Base-by-base conservation (phyloP, 2,329 filamentous ascomycete species). In the Phaeosphaeria sp. region DNA sequence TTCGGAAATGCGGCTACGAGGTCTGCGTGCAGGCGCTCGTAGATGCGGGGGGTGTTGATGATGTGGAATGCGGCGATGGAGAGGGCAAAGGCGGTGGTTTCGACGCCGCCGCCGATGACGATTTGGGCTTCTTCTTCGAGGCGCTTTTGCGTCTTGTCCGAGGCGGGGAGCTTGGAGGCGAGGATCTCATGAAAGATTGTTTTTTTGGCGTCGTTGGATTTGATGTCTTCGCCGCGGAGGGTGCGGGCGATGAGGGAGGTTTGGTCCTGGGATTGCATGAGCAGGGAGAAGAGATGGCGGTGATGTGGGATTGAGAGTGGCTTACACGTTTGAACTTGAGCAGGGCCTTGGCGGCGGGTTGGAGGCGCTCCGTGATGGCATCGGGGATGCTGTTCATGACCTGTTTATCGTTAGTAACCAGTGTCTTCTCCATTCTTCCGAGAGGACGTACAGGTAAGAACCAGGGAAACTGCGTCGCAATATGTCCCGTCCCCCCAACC, bases 61-160 rank as follows among this genome's bases (percentile, higher is more conserved):
- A 76, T 73, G 59, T 76, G 68, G 56, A 71, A 77, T 11, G 61
- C 42, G 3, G 73, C 74, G 17, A 72, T 70, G 25, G 52, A 58
- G 6, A 77, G 62, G 1, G 71, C 55, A 27, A 73, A 75, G 11
- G 74, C 73, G 5, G 76, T 79, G 2, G 77, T 79, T 54, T 77
- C 75, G 6, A 78, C 76, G 51, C 76, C 77, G 49, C 76, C 77
- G 22, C 74, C 77, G 15, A 79, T 61, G 30, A 79, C 66, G 25
- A 76, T 77, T 25, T 76, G 68, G 7, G 72, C 76, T 66, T 79
- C 77, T 45, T 78, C 76, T 17, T 69, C 70, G 18, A 79, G 74
- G 1, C 77, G 74, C 11, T 58, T 55, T 1, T 78, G 67, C 1
- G 73, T 68, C 57, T 81, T 81, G 53, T 79, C 77, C 17, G 68